Base-by-base conservation (phyloP, 1,284 basidiomycete genomes). In the Jaminaea rosea region DNA sequence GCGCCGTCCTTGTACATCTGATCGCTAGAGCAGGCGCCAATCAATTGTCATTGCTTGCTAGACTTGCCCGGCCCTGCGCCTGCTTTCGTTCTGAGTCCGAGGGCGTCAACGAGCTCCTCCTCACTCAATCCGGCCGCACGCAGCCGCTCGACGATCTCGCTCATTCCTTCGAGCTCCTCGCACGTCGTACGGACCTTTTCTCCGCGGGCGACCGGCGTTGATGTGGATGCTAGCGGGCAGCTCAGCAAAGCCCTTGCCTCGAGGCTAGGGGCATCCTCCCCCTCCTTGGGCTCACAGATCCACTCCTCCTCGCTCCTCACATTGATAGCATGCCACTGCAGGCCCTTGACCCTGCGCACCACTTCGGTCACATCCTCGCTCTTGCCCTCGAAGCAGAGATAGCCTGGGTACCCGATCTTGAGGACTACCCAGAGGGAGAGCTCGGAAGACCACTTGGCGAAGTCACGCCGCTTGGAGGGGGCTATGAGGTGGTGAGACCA, bases 1-100 rank as follows among this genome's bases (percentile, higher is more conserved):
- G 69, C 69, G 1, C 69, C 61, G 9, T 69, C 66, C 53, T 50
- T 68, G 57, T 66, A 68, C 57, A 66, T 72, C 29, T 70, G 19
- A 42, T 31, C 56, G 42, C 48, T 4, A 23, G 27, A 32, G n/a
- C n/a, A n/a, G n/a, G n/a, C 36, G 36, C n/a, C 31, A 32, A n/a
- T 32, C 10, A 32, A 9, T 32, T 9, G 9, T 32, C 31, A 32
- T 32, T 32, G n/a, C n/a, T n/a, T n/a, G n/a, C n/a, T n/a, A n/a
- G n/a, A n/a, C n/a, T n/a, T n/a, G n/a, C n/a, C n/a, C n/a, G n/a
- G n/a, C n/a, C n/a, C n/a, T n/a, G n/a, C n/a, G 15, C 29, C 29
- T 8, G 9, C 29, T 8, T 15, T 15, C 29, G 15, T 42, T 23
- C 39, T 17, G 13, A 42, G 19, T 11, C 39, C 39, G 13, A 42